A percentile compares a stretch with the other conserved stretches of the same genome.
These are phyloP conservation scores for Sextonia rubra DNA, from an alignment of 164 flowering plant species.

Conservation along the genomic window DNA sequence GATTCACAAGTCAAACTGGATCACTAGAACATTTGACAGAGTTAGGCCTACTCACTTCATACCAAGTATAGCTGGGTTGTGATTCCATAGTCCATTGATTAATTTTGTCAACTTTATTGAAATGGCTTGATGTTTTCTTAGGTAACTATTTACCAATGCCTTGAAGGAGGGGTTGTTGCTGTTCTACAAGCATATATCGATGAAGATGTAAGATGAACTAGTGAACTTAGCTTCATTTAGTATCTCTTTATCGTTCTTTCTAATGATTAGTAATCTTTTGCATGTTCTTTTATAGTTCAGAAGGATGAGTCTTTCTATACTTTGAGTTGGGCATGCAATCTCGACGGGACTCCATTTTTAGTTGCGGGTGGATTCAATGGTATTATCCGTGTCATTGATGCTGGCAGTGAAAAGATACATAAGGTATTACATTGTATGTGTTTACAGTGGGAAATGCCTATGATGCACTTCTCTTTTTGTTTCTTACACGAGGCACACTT, in stretches of 20 bases:
- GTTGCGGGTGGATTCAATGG: constrained; percentile 96
- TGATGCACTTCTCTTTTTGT: background rate
- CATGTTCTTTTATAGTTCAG: constrained; percentile 57
- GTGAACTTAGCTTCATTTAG: background rate
- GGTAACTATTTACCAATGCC: constrained; percentile 93
- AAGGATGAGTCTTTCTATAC: constrained; percentile 98
- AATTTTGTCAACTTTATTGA: background rate
- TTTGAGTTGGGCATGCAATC: constrained; percentile 84
- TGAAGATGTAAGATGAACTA: constrained; percentile 64
- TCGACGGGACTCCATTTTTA: constrained; percentile 64
- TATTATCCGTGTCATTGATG: constrained; percentile 82
- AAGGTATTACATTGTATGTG: constrained; percentile 45
- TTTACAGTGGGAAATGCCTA: background rate
- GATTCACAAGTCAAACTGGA: too few species aligned
- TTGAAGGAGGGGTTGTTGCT: constrained; percentile 78
- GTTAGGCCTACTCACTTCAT: too few species aligned
- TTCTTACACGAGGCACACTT: background rate
- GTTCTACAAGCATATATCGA: constrained; percentile 83
- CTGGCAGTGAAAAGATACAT: constrained; percentile 78
- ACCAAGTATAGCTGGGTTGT: too few species aligned
- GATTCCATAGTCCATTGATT: too few species aligned
- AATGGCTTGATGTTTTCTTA: constrained; percentile 17
- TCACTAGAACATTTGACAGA: too few species aligned
- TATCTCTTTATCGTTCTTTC: background rate
- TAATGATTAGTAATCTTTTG: constrained; percentile 16